Base-by-base conservation (phyloP, 495 filamentous ascomycete genomes). In the Neurospora tetrasperma region DNA sequence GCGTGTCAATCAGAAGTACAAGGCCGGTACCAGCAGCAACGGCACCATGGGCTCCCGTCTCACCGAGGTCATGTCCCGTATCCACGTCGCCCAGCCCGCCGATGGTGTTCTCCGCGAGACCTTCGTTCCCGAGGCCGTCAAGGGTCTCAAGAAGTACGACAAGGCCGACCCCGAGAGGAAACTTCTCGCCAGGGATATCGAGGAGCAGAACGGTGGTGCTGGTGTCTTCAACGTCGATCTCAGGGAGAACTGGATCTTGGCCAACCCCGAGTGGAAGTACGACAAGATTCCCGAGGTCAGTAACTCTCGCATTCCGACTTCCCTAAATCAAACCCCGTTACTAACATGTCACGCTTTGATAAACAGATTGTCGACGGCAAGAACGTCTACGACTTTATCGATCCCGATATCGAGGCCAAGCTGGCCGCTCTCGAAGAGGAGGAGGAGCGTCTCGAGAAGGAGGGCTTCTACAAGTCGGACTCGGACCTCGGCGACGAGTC, bases 301-400 rank as follows among this genome's bases (percentile, higher is more conserved):
- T 62, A 62, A 27, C 23, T 62, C 31, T 1, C 12, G 8, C 20
- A 20, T 41, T 16, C 54, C 27, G 3, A 62, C 0, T 16, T 0
- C 6, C 20, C 0, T 1, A 2, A 35, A 16, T 31, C 27, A 31
- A 62, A 16, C 5, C 2, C 8, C 0, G 0, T 8, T 31, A 31
- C 69, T 70, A 27, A 70, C 69, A 18, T 42, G 20, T 85, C 5
- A 2, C 14, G 11, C 23, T 23, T 31, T 16, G 2, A 38, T 5
- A 5, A 31, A 62, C 54, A 62, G 54, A 31, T 95, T 48, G 91
- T 92, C 83, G 90, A 97, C 76, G 96, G 96, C 79, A 93, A 93
- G 86, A 98, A 99, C 82, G 93, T 99, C 42, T 94, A 93, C 85
- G 96, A 99, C 80, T 99, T 91, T 80, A 90, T 98, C 79, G 96